These are phyloP conservation scores for Digitaria exilis DNA, from an alignment of 202 grass and related monocot species.

Conservation along the genomic window DNA sequence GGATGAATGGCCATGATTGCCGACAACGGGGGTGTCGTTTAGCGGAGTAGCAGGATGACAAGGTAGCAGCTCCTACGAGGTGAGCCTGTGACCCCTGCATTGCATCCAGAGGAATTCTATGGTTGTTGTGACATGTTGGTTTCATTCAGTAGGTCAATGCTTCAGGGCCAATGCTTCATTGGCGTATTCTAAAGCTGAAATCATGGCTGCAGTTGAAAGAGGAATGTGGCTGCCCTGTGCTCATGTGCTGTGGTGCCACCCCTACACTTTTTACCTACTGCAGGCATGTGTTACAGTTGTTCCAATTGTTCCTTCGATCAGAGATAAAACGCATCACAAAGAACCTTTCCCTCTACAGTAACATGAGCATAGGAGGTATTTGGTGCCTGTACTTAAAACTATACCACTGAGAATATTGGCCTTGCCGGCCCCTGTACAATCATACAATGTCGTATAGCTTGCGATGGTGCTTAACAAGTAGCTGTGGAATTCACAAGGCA, in stretches of 20 bases:
- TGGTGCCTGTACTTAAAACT: slow-evolving; percentile 22
- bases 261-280: slow-evolving; percentile 41
- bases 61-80: slow-evolving; percentile 27
- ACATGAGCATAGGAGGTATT: slow-evolving; percentile 28
- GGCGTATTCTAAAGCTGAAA: slow-evolving; percentile 48
- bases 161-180: slow-evolving; percentile 37
- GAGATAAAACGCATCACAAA: slow-evolving; percentile 31
- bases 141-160: slow-evolving; percentile 53
- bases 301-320: slow-evolving; percentile 14
- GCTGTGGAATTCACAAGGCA: slow-evolving; percentile 20
- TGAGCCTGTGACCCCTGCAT: slow-evolving; percentile 36
- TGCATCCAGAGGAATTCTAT: slow-evolving; percentile 33
- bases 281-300: slow-evolving; percentile 37
- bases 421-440: slow-evolving; percentile 15
- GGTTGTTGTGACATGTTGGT: slow-evolving; percentile 32
- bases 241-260: slow-evolving; percentile 1
- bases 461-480: slow-evolving; percentile 24
- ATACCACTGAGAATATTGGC: neutral
- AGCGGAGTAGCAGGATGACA: slow-evolving; percentile 1
- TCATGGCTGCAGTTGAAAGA: slow-evolving; percentile 50
- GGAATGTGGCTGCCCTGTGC: slow-evolving; percentile 1
- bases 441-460: slow-evolving; percentile 10
- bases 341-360: slow-evolving; percentile 46
- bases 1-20: slow-evolving; percentile 19
- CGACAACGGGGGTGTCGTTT: slow-evolving; percentile 28